Evolutionary conservation across 352 stramenopile genomes (phyloP).

Genomic region (Pythium insidiosum): DNA sequence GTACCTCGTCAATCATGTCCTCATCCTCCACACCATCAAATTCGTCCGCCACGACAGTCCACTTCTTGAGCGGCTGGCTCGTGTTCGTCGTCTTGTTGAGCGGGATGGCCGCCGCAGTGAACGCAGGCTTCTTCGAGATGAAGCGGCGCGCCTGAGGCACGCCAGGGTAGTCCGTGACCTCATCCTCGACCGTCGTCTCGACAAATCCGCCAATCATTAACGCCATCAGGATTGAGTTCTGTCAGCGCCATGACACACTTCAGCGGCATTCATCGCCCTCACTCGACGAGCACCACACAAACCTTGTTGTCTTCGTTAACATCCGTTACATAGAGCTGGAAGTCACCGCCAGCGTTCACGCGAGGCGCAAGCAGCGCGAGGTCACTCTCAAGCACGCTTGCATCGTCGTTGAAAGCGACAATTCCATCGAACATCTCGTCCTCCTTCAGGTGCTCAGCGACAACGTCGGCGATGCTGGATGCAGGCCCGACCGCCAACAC

Average conservation of each 20-base stretch:
- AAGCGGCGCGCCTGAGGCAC: conserved; percentile 32
- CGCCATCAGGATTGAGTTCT: conserved; percentile 66
- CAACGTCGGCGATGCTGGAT: conserved; percentile 31
- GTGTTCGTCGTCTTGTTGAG: conserved; percentile 29
- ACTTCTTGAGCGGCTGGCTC: conserved; percentile 42
- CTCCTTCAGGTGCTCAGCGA: conserved; percentile 20
- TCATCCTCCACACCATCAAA: conserved; percentile 45
- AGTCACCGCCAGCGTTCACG: conserved; percentile 37
- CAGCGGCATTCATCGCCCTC: background rate
- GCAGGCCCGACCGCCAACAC: conserved; percentile 27
- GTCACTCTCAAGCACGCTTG: conserved; percentile 28
- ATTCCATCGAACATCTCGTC: conserved; percentile 37
- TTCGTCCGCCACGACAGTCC: conserved; percentile 62
- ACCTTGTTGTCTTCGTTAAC: conserved; percentile 58
- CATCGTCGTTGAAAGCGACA: conserved; percentile 50
- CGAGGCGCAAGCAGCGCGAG: conserved; percentile 33
- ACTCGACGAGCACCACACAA: conserved; percentile 1
- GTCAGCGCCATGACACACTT: background rate
- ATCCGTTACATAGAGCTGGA: conserved; percentile 48
- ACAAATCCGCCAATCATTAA: conserved; percentile 76
- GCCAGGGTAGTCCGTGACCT: conserved; percentile 31
- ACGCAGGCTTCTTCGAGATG: conserved; percentile 56
- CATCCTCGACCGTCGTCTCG: conserved; percentile 25
- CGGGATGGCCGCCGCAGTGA: conserved; percentile 38
- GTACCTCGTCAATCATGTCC: conserved; percentile 74